Evolutionary conservation across 192 early-diverging fungal genomes (phyloP).

Genomic region (Phycomyces nitens): DNA sequence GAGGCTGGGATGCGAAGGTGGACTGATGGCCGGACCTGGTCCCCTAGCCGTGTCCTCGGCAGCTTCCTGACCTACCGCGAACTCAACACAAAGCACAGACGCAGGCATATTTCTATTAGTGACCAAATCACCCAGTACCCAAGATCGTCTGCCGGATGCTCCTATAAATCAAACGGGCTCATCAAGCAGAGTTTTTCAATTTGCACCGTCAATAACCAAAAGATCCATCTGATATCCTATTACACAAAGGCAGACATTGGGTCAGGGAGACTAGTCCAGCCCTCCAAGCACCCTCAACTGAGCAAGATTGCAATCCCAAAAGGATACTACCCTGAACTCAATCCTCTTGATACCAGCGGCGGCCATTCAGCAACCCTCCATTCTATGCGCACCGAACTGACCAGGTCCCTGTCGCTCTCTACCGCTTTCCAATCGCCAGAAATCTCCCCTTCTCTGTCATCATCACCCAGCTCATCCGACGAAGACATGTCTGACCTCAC

Average conservation of each 20-base stretch:
- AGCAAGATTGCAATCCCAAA: constrained; percentile 66
- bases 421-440: background rate
- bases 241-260: constrained; percentile 77
- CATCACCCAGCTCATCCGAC: constrained; percentile 16
- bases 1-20: constrained; percentile 89
- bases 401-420: background rate
- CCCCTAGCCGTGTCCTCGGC: constrained; percentile 80
- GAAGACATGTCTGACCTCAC: constrained; percentile 5
- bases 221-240: constrained; percentile 86
- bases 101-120: constrained; percentile 14
- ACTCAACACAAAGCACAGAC: constrained; percentile 61
- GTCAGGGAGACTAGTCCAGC: constrained; percentile 59
- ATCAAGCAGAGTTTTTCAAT: constrained; percentile 88
- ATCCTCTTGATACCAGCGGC: constrained; percentile 25
- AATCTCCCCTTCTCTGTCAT: constrained; percentile 8
- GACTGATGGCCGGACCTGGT: constrained; percentile 92
- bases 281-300: constrained; percentile 61
- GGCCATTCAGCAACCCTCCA: constrained; percentile 17
- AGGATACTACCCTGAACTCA: constrained; percentile 83
- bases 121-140: too few species aligned
- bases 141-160: constrained; percentile 18
- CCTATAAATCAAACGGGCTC: constrained; percentile 74
- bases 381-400: background rate
- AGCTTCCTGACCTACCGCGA: constrained; percentile 89
- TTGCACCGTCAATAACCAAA: constrained; percentile 71